Evolutionary conservation across 306 rosid genomes (phyloP), one percentile per base, ranked within the genome.

Genomic region (Castanospermum australe): DNA sequence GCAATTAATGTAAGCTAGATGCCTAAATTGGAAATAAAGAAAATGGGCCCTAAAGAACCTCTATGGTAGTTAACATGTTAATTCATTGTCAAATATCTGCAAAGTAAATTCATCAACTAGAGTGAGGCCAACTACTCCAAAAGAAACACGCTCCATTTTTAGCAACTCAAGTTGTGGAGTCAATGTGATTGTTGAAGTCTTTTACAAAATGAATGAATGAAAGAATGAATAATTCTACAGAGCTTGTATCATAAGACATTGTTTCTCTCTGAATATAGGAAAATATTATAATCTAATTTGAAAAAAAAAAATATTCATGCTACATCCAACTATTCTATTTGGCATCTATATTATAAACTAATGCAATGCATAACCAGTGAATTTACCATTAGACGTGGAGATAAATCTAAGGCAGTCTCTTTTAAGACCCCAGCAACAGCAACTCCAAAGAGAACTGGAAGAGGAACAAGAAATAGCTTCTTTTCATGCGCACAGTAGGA

Each of bases 401-500:
- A 90, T 71, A 86, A 50, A 41, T 91, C 90, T 32, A 91, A 60
- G 21, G 94, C 93, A 20, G 91, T 86, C 70, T 81, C 89, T 35
- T 81, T 88, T 71, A 93, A 83, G 75, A 84, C 80, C 66, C 88
- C 96, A 42, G 98, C 97, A 85, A 91, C 59, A 60, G 90, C 79
- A 65, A 89, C 55, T 82, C 99, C 99, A 48, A 91, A 21, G 68
- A 95, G 78, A 78, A 93, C 38, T 0, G 92, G 93, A 64, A 91
- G 18, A 78, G 94, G 92, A 79, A 93, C 88, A 10, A 91, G 77
- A 83, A 67, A 52, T 33, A 95, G 89, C 90, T 91, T 95, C 88
- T 77, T 84, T 83, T 89, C 82, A 75, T 84, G 93, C 0, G 97
- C 98, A 61, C 97, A 95, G 78, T 95, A 95, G 32, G 98, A 93